A percentile compares a stretch with the other conserved stretches of the same genome.
Conservation (phyloP, 768 basidiomycete genomes). For the Amanita pallidorosea region DNA sequence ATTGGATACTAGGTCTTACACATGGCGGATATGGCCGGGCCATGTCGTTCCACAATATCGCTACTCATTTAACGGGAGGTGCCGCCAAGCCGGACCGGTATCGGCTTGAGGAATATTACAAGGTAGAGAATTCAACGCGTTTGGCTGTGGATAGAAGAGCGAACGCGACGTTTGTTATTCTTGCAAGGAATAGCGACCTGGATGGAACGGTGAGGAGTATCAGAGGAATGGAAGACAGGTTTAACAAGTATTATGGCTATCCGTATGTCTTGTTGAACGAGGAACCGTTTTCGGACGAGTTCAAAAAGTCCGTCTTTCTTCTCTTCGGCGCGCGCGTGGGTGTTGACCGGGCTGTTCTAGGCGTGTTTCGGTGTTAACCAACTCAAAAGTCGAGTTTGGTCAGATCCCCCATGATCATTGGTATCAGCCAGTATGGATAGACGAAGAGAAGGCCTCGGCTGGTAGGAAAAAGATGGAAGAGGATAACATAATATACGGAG, state of each 20-base stretch:
- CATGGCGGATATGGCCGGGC: conserved; percentile 39
- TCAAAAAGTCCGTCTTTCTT: conserved; percentile 42
- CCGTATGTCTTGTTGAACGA: conserved; percentile 87
- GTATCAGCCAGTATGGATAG: conserved; percentile 66
- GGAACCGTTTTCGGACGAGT: conserved; percentile 61
- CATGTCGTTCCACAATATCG: conserved; percentile 28
- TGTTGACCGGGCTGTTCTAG: conserved; percentile 9
- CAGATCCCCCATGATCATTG: conserved; percentile 58
- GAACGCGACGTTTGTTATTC: conserved; percentile 34
- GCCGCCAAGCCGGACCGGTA: neutral
- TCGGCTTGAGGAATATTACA: conserved; percentile 9
- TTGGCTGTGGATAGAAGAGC: conserved; percentile 14
- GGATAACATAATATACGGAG: conserved; percentile 31
- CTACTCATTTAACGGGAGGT: conserved; percentile 12
- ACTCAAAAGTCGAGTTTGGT: conserved; percentile 35
- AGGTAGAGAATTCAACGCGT: conserved; percentile 9
- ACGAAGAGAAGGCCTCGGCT: conserved; percentile 51
- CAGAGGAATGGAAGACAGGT: conserved; percentile 70
- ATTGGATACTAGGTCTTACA: conserved; percentile 41
- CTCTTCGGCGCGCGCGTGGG: neutral
- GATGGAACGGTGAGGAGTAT: conserved; percentile 55
- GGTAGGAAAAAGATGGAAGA: conserved; percentile 52
- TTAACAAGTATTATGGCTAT: conserved; percentile 69
- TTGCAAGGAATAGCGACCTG: conserved; percentile 61
- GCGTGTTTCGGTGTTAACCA: conserved; percentile 19